Conservation (phyloP, 192 early-diverging fungal genomes). For the Dissophora globulifera region DNA sequence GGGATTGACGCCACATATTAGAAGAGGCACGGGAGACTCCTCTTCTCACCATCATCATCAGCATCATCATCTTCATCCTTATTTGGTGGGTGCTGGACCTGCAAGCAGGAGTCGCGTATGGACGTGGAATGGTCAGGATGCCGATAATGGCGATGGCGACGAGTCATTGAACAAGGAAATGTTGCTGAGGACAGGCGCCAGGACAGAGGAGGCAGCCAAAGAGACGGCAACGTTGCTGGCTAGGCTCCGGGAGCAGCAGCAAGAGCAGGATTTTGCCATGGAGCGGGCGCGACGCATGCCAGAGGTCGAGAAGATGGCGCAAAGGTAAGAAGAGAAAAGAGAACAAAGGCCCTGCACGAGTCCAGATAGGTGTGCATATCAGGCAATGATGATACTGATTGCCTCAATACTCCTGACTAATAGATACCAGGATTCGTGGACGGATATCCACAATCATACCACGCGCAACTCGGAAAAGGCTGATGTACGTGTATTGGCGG, state of each 20-base stretch:
- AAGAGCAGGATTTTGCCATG: slow-evolving; percentile 17
- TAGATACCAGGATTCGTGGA: slow-evolving; percentile 54
- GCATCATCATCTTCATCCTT: neutral
- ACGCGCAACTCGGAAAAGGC: slow-evolving; percentile 38
- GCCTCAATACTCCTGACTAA: no score
- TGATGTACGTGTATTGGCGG: slow-evolving; percentile 40
- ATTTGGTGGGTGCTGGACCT: neutral
- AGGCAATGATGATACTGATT: neutral
- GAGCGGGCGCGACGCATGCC: slow-evolving; percentile 32
- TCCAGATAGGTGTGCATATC: no score
- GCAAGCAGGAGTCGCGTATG: slow-evolving; percentile 26
- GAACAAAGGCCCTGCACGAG: neutral
- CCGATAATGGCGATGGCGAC: neutral
- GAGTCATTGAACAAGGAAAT: no score
- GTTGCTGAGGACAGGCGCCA: slow-evolving; percentile 22
- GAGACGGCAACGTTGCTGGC: slow-evolving; percentile 39
- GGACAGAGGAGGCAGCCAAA: slow-evolving; percentile 40
- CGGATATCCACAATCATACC: slow-evolving; percentile 44
- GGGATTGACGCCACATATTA: neutral
- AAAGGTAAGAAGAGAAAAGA: slow-evolving; percentile 13
- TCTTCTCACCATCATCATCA: neutral
- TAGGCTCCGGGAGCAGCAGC: slow-evolving; percentile 24
- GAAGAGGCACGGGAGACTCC: slow-evolving; percentile 14
- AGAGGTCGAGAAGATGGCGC: slow-evolving; percentile 32
- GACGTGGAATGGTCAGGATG: slow-evolving; percentile 30